These are phyloP conservation scores for Papilionanthe hybrid DNA, from an alignment of 116 monocot species.

Conservation along the genomic window DNA sequence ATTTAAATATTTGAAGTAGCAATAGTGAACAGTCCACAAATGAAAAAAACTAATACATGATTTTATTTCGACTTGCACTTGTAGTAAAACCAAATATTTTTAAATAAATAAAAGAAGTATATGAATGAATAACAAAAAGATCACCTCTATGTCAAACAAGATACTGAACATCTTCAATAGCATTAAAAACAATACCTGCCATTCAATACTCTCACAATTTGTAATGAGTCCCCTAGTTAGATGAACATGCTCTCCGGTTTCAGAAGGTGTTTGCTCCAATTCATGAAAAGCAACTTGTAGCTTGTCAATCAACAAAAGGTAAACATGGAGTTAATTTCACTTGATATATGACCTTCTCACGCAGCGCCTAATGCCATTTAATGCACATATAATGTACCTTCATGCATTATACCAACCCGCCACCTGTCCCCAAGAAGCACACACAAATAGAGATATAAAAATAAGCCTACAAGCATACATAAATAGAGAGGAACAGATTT, in stretches of 20 bases:
- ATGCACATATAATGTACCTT: neutral
- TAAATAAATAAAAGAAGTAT: no score
- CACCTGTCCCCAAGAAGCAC: neutral
- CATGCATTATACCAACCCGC: neutral
- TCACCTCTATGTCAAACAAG: neutral
- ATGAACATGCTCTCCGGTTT: slow-evolving; percentile 69
- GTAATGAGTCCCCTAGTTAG: slow-evolving; percentile 71
- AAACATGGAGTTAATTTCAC: neutral
- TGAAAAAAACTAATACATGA: neutral
- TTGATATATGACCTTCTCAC: neutral
- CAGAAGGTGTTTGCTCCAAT: slow-evolving; percentile 50
- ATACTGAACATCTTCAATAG: neutral
- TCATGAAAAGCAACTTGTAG: slow-evolving; percentile 63
- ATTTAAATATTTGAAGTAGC: neutral
- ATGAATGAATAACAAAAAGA: neutral
- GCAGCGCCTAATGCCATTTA: neutral
- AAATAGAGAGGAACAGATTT: neutral
- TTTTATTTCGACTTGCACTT: neutral
- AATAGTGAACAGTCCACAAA: neutral
- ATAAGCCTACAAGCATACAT: neutral
- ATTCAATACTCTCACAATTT: slow-evolving; percentile 86
- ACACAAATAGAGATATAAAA: neutral
- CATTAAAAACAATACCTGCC: slow-evolving; percentile 63
- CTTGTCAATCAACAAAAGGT: slow-evolving; percentile 67
- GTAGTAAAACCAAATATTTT: no score